Base-by-base conservation (phyloP, 2,329 filamentous ascomycete genomes). In the Neonectria coccinea region DNA sequence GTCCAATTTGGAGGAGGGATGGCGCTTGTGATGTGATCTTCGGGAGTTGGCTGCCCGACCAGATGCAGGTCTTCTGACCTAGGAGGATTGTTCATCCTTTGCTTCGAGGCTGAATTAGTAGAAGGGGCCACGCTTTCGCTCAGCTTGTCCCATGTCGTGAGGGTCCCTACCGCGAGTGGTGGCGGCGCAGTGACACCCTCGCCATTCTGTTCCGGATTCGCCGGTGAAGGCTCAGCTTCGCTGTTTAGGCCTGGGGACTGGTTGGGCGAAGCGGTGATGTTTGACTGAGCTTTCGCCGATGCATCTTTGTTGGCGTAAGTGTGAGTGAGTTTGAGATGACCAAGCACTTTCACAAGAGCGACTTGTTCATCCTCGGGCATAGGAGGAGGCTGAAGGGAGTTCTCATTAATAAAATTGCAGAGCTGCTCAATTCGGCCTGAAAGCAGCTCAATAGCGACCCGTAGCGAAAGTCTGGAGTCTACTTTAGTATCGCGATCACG, bases 371-470 rank as follows among this genome's bases (percentile, higher is more conserved):
- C 67, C 27, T 64, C 58, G 16, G 60, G 39, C 80, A 82, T 81
- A 0, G 69, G 65, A 1, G 80, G 80, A 2, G 78, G 76, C 31
- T 79, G 72, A 3, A 82, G 70, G 4, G 79, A 79, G 67, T 80
- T 73, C 18, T 80, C 78, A 48, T 76, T 66, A n/a, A 82, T 82
- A 31, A 81, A 82, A 25, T 79, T 76, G 42, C 59, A 64, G 5
- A 70, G 59, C 20, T 70, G 64, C 50, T 69, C 62, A 14, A 69
- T 67, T 12, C 66, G 57, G 3, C 59, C 52, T 6, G 64, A 65
- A 27, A 70, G 64, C 5, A 68, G 51, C 31, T 70, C 68, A 39
- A 67, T 65, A 1, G 66, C 68, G 1, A 68, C 61, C 2, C 68
- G 66, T 22, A 64, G 59, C 9, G 66, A 65, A 7, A 70, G 55